Base-by-base conservation (phyloP, 2,329 filamentous ascomycete genomes). In the Neonectria hederae region DNA sequence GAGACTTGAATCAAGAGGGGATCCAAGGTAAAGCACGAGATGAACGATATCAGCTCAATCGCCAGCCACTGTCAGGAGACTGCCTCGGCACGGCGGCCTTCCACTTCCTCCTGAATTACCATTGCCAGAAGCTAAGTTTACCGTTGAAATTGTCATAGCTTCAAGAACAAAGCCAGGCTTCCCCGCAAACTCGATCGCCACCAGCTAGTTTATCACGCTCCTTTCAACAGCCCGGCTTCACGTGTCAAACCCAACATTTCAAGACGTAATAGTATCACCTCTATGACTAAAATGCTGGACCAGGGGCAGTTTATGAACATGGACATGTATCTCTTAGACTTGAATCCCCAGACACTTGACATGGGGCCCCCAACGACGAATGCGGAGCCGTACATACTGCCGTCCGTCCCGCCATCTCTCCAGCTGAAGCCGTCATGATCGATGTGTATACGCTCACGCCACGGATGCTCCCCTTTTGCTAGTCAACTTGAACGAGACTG, bases 121-220 rank as follows among this genome's bases (percentile, higher is more conserved):
- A 28, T 19, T 14, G 11, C 14, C n/a, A 13, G 17, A n/a, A 42
- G 19, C 21, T 17, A 35, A 54, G 54, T 38, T 46, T 38, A 24
- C 26, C 26, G 32, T 69, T 43, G 46, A 60, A 54, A 28, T 61
- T 52, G 42, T 28, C 49, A 62, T 51, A 65, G 64, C 66, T 69
- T 66, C 69, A 69, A 56, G 63, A 68, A 56, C 61, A 35, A 61
- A 68, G 56, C 71, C 69, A 73, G 71, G 68, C 68, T 73, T 73
- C 71, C 71, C 71, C 71, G 69, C 71, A 73, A 73, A 73, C 53
- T 66, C 57, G 51, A 49, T 38, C 49, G n/a, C 46, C 38, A 54
- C 57, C 54, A 59, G 65, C 62, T 43, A 57, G 51, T 54, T 65
- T 45, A 40, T 59, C 61, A 59, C 53, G 59, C 48, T 61, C 32